Percentiles rank a stretch among this genome's conserved stretches.
phyloP scores from a whole-genome alignment of 495 filamentous ascomycete species.

The Penicillium bialowiezense region DNA sequence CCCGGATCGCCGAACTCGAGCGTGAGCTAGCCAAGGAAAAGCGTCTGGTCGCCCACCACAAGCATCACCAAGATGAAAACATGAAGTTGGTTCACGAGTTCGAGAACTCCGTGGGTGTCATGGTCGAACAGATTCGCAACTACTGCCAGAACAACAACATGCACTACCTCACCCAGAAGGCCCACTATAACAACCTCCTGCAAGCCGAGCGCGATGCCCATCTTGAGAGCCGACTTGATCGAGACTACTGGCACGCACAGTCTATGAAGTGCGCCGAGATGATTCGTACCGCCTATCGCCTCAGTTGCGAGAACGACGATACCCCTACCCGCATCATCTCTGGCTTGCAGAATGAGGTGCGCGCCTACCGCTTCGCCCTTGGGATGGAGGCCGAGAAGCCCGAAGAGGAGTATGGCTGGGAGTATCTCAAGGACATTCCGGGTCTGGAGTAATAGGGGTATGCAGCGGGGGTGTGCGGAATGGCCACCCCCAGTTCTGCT shows the following conservation, averaged over 20 bases:
- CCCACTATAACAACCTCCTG: constrained; percentile 58
- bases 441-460: constrained; percentile 28
- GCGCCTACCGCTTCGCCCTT: constrained; percentile 49
- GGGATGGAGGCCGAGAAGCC: constrained; percentile 52
- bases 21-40: constrained; percentile 51
- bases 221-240: constrained; percentile 57
- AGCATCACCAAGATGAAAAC: constrained; percentile 50
- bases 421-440: constrained; percentile 47
- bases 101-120: constrained; percentile 51
- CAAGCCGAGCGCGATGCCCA: constrained; percentile 56
- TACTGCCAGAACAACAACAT: constrained; percentile 62
- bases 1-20: constrained; percentile 51
- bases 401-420: constrained; percentile 54
- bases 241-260: constrained; percentile 62
- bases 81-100: constrained; percentile 56
- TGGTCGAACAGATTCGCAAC: constrained; percentile 60
- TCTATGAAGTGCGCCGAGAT: constrained; percentile 52
- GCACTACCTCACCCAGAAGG: constrained; percentile 53
- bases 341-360: constrained; percentile 54
- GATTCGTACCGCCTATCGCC: constrained; percentile 48
- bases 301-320: constrained; percentile 51
- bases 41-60: constrained; percentile 42
- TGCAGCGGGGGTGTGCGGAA: constrained; percentile 1
- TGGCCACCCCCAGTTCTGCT: not conserved
- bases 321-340: constrained; percentile 45